Conservation (phyloP, 805 yeast species). For the Saturnispora ahearnii region DNA sequence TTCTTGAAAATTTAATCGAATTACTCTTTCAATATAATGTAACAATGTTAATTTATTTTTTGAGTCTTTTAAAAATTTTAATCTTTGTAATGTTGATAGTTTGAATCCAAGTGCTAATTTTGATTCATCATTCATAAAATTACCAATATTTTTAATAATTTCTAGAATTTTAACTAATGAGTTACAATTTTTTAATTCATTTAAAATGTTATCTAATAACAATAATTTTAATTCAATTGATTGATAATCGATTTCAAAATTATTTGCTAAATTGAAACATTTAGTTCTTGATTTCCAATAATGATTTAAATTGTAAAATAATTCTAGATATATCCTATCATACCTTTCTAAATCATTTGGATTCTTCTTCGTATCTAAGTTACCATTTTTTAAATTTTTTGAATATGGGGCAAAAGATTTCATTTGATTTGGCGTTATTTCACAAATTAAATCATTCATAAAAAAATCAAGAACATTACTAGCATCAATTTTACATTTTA, state of each 20-base stretch:
- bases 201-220: conserved; percentile 51
- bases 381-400: conserved; percentile 34
- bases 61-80: conserved; percentile 63
- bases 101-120: conserved; percentile 66
- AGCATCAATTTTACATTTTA: conserved; percentile 53
- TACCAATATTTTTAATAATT: conserved; percentile 65
- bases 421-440: conserved; percentile 46
- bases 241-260: conserved; percentile 56
- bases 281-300: conserved; percentile 71
- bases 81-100: conserved; percentile 56
- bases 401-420: conserved; percentile 58
- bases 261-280: conserved; percentile 44
- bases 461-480: conserved; percentile 60
- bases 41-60: conserved; percentile 62
- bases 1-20: conserved; percentile 60
- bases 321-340: conserved; percentile 59
- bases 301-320: conserved; percentile 55
- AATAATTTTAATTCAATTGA: conserved; percentile 51
- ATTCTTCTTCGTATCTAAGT: conserved; percentile 42
- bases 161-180: conserved; percentile 51
- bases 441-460: conserved; percentile 54
- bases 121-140: conserved; percentile 65
- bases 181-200: conserved; percentile 41
- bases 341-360: conserved; percentile 53
- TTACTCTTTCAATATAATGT: conserved; percentile 63